Percentiles rank a stretch among this genome's conserved stretches.
phyloP scores from a whole-genome alignment of 2,329 filamentous ascomycete genomes.

The Diaporthe sp. region DNA sequence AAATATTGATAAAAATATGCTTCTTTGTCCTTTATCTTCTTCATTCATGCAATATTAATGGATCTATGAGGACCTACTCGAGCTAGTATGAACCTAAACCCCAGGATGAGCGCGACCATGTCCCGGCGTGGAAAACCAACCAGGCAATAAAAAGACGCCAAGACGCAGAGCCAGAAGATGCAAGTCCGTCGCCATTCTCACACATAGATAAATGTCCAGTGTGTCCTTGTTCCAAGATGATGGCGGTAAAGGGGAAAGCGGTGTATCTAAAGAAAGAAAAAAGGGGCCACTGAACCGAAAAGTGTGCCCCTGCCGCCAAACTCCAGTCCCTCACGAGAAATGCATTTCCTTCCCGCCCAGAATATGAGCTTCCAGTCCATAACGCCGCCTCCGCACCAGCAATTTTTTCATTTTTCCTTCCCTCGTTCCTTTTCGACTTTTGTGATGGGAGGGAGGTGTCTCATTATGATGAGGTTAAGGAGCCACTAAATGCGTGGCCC shows the following conservation, averaged over 20 bases:
- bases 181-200: background rate
- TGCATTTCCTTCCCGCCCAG: background rate
- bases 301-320: background rate
- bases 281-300: background rate
- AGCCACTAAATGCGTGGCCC: background rate
- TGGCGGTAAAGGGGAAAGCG: background rate
- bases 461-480: background rate
- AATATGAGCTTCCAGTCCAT: background rate
- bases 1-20: background rate
- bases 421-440: background rate
- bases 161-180: slow-evolving; percentile 18
- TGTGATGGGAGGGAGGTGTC: background rate
- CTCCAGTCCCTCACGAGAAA: slow-evolving; percentile 7
- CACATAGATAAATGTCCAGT: background rate
- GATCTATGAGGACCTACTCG: slow-evolving; percentile 6
- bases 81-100: slow-evolving; percentile 17
- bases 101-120: background rate
- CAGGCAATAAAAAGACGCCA: background rate
- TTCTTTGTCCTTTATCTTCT: background rate
- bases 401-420: background rate
- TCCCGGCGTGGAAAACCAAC: background rate
- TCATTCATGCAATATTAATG: slow-evolving; percentile 13
- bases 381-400: slow-evolving; percentile 3
- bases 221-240: background rate
- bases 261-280: background rate